Conservation (phyloP, 768 basidiomycete genomes). For the Leccinum imitatum region DNA sequence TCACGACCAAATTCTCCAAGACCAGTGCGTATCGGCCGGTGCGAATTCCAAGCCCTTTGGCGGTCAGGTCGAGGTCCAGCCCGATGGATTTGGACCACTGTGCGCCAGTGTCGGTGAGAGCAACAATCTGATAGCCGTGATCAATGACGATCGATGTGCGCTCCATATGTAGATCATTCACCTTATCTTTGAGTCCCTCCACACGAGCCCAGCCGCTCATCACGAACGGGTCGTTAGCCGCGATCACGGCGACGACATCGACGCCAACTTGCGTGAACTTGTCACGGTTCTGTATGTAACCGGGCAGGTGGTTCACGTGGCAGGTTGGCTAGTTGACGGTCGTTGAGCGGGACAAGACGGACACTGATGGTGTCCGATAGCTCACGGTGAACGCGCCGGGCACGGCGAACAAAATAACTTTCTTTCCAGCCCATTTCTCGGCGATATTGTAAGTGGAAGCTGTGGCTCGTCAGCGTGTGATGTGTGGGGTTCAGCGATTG, state of each 20-base stretch:
- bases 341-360: not conserved
- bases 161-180: conserved; percentile 32
- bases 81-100: conserved; percentile 57
- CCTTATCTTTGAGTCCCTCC: conserved; percentile 68
- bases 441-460: conserved; percentile 52
- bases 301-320: conserved; percentile 44
- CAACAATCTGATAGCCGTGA: conserved; percentile 45
- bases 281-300: conserved; percentile 45
- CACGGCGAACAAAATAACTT: conserved; percentile 74
- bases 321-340: conserved; percentile 37
- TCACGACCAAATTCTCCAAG: conserved; percentile 69
- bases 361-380: not conserved
- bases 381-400: conserved; percentile 81
- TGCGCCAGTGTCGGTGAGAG: conserved; percentile 55
- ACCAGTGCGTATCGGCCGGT: conserved; percentile 63
- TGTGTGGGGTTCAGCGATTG: not conserved
- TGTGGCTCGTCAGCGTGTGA: conserved; percentile 22
- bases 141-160: conserved; percentile 3
- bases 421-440: conserved; percentile 76
- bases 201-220: conserved; percentile 62
- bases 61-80: conserved; percentile 52
- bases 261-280: conserved; percentile 54
- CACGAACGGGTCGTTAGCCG: conserved; percentile 61
- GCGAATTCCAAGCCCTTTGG: conserved; percentile 52
- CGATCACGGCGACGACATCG: conserved; percentile 50